A percentile compares a stretch with the other conserved stretches of the same genome.
Conservation (phyloP, 2,329 filamentous ascomycete genomes). For the Fusarium albosuccineum region DNA sequence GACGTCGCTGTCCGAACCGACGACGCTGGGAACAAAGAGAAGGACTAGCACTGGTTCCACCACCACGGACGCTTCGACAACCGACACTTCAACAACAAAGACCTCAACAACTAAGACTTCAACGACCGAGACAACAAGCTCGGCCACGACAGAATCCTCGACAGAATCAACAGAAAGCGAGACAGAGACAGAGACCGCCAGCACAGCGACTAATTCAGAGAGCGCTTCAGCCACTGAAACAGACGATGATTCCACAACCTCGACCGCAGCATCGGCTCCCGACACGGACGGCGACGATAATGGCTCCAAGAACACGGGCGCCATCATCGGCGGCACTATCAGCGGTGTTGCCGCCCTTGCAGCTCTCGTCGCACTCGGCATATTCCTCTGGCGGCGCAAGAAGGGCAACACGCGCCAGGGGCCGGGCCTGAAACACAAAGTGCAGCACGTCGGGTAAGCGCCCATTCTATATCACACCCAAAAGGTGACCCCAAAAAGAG, state of each 20-base stretch:
- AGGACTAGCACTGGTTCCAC: conserved; percentile 25
- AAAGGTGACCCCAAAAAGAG: conserved; percentile 3
- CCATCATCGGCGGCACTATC: conserved; percentile 67
- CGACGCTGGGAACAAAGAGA: conserved; percentile 53
- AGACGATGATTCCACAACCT: conserved; percentile 28
- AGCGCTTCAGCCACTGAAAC: conserved; percentile 36
- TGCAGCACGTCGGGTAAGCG: conserved; percentile 58
- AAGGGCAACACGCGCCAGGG: conserved; percentile 58
- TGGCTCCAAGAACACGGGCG: conserved; percentile 56
- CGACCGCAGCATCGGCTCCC: conserved; percentile 46
- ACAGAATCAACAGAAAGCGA: conserved; percentile 32
- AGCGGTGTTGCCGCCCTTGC: conserved; percentile 63
- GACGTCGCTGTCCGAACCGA: conserved; percentile 56
- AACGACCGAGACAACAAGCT: conserved; percentile 3
- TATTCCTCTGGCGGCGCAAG: conserved; percentile 61
- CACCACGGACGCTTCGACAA: conserved; percentile 19
- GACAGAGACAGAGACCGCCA: conserved; percentile 26
- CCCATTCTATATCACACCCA: not conserved
- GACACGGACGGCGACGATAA: conserved; percentile 44
- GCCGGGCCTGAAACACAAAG: conserved; percentile 54
- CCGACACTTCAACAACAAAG: conserved; percentile 19
- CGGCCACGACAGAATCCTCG: not conserved
- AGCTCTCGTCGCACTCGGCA: conserved; percentile 56
- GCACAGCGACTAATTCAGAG: conserved; percentile 36
- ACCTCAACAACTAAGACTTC: conserved; percentile 25